phyloP scores from a whole-genome alignment of 2,329 filamentous ascomycete species.

The Exophiala viscosa region DNA sequence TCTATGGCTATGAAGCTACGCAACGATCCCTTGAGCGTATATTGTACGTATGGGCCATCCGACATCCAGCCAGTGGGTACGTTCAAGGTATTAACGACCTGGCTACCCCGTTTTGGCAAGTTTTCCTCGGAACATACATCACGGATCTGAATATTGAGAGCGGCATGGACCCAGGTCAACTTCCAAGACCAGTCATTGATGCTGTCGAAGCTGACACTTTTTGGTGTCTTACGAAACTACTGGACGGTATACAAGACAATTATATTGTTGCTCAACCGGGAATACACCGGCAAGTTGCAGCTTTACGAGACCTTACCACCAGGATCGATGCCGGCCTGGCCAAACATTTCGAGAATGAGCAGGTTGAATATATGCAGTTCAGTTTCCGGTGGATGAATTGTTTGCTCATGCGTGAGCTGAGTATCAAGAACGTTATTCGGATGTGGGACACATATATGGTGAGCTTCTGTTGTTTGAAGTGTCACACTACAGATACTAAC shows the following conservation, averaged over 20 bases:
- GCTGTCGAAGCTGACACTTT: constrained; percentile 97
- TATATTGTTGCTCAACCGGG: constrained; percentile 97
- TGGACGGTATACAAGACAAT: constrained; percentile 99
- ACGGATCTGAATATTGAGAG: constrained; percentile 88
- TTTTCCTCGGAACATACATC: constrained; percentile 91
- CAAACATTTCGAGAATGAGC: constrained; percentile 83
- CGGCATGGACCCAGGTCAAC: constrained; percentile 93
- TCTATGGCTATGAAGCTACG: constrained; percentile 94
- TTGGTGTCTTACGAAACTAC: constrained; percentile 94
- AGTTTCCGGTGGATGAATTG: constrained; percentile 99
- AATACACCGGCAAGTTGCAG: constrained; percentile 88
- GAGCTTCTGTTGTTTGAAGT: constrained; percentile 35
- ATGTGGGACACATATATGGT: constrained; percentile 99
- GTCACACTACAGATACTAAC: background rate
- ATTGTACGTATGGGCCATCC: constrained; percentile 94
- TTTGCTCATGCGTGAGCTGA: constrained; percentile 94
- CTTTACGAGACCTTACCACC: constrained; percentile 82
- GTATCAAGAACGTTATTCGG: constrained; percentile 89
- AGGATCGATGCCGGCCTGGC: constrained; percentile 81
- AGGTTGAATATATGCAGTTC: constrained; percentile 98
- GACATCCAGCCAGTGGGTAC: constrained; percentile 94
- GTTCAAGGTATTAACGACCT: constrained; percentile 98
- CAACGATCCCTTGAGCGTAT: constrained; percentile 92
- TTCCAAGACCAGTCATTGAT: constrained; percentile 85
- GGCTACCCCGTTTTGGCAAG: constrained; percentile 96